Conservation (phyloP, 2,329 filamentous ascomycete species). For the Tolypocladium endophyticum region DNA sequence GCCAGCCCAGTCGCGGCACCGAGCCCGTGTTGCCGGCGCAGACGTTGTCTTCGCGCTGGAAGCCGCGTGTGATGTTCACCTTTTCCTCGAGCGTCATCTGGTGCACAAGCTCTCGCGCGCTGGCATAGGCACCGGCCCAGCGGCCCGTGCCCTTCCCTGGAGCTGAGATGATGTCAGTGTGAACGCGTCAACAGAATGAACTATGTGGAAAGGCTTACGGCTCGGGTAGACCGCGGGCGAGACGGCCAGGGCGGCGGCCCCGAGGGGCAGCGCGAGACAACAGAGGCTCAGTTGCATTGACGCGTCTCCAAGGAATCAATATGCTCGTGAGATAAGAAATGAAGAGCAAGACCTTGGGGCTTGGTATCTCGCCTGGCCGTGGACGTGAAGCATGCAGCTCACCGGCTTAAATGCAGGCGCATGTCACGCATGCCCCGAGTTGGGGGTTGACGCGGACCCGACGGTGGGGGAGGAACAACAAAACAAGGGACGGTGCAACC, state of each 20-base stretch:
- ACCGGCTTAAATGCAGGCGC: background rate
- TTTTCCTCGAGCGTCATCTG: constrained; percentile 59
- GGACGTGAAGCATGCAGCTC: background rate
- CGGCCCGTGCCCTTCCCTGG: constrained; percentile 18
- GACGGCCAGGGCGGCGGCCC: constrained; percentile 1
- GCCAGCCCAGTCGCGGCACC: constrained; percentile 32
- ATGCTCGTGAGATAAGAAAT: background rate
- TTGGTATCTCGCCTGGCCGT: background rate
- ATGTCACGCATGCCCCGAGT: background rate
- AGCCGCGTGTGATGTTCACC: constrained; percentile 39
- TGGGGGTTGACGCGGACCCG: background rate
- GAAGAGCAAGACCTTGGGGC: background rate
- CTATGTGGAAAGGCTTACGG: constrained; percentile 3
- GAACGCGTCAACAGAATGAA: background rate
- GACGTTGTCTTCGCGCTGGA: constrained; percentile 37
- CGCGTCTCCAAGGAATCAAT: background rate
- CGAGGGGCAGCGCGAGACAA: constrained; percentile 1
- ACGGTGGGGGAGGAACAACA: background rate
- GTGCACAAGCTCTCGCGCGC: constrained; percentile 44
- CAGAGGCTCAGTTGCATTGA: background rate
- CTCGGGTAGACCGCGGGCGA: constrained; percentile 16
- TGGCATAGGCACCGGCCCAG: constrained; percentile 50
- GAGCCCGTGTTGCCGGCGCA: constrained; percentile 37
- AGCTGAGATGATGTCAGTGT: constrained; percentile 10
- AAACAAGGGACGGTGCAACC: background rate